These are phyloP conservation scores for Papiliotrema laurentii DNA, from an alignment of 1,284 basidiomycete species.

Conservation along the genomic window DNA sequence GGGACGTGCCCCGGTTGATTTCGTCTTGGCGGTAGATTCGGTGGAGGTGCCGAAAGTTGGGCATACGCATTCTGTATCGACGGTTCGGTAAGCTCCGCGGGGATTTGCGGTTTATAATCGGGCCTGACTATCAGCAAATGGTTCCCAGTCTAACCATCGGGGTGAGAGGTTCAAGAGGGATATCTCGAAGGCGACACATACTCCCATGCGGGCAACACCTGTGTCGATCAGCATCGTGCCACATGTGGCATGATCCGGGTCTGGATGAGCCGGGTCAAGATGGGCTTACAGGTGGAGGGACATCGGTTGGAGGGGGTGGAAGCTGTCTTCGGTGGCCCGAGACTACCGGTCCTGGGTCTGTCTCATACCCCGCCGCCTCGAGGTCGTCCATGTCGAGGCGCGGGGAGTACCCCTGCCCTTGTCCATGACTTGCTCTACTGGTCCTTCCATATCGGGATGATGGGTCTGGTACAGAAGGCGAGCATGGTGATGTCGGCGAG, in stretches of 20 bases:
- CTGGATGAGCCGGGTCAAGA: neutral
- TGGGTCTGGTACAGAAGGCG: too few relatives aligned
- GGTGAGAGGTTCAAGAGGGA: neutral
- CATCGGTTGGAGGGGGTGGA: constrained; percentile 26
- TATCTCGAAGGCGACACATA: constrained; percentile 10
- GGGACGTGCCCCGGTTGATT: neutral
- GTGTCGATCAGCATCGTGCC: neutral
- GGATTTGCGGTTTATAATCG: constrained; percentile 37
- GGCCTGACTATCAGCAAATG: constrained; percentile 20
- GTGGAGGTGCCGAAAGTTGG: constrained; percentile 29
- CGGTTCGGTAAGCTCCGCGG: constrained; percentile 20
- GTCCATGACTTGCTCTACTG: constrained; percentile 4
- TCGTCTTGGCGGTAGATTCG: constrained; percentile 24
- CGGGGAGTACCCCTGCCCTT: neutral
- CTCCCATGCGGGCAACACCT: constrained; percentile 35
- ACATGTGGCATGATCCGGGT: neutral
- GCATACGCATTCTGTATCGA: constrained; percentile 32
- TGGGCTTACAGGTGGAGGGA: constrained; percentile 27
- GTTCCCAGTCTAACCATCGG: neutral
- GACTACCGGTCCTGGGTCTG: constrained; percentile 1
- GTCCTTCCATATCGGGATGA: too few relatives aligned
- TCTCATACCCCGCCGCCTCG: constrained; percentile 6
- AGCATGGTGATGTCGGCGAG: too few relatives aligned
- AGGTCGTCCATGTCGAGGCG: constrained; percentile 1
- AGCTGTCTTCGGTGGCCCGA: constrained; percentile 16